A percentile compares a stretch with the other conserved stretches of the same genome.
Evolutionary conservation across 306 rosid species (phyloP).

Genomic region (Rubus parviflorus): DNA sequence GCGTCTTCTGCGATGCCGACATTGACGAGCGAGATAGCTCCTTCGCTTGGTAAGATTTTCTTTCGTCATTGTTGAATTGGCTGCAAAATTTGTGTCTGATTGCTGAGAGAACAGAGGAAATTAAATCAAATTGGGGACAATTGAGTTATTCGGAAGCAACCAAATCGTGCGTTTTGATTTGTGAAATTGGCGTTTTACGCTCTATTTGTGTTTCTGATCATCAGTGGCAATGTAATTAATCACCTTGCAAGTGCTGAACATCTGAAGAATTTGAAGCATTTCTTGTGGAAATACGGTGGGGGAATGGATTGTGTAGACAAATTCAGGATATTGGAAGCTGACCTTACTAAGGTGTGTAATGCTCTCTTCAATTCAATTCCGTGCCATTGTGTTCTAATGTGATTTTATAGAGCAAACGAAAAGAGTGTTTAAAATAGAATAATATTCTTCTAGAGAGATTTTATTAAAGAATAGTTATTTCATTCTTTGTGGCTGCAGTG

Average conservation of each 20-base stretch:
- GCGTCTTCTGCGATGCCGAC: constrained; percentile 69
- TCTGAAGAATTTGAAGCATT: constrained; percentile 77
- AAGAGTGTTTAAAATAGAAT: background rate
- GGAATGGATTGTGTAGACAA: constrained; percentile 44
- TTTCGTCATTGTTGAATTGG: background rate
- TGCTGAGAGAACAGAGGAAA: background rate
- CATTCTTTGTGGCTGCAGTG: constrained; percentile 56
- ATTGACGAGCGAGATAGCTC: constrained; percentile 56
- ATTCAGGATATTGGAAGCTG: constrained; percentile 56
- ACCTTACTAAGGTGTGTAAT: constrained; percentile 56
- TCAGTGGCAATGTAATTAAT: constrained; percentile 68
- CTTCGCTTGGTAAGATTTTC: constrained; percentile 56
- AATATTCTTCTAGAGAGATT: background rate
- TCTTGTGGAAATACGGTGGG: constrained; percentile 81
- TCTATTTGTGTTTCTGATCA: constrained; percentile 13
- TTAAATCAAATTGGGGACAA: background rate
- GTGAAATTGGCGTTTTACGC: constrained; percentile 4
- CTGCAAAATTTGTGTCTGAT: constrained; percentile 4
- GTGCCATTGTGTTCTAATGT: background rate
- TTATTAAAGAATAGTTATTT: constrained; percentile 26
- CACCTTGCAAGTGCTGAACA: constrained; percentile 74
- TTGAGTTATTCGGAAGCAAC: background rate
- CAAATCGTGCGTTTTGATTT: background rate
- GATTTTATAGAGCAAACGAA: background rate
- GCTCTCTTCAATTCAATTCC: background rate